These are phyloP conservation scores for Trichomonas vaginalis DNA, from an alignment of 208 protist genomes.

Conservation along the genomic window DNA sequence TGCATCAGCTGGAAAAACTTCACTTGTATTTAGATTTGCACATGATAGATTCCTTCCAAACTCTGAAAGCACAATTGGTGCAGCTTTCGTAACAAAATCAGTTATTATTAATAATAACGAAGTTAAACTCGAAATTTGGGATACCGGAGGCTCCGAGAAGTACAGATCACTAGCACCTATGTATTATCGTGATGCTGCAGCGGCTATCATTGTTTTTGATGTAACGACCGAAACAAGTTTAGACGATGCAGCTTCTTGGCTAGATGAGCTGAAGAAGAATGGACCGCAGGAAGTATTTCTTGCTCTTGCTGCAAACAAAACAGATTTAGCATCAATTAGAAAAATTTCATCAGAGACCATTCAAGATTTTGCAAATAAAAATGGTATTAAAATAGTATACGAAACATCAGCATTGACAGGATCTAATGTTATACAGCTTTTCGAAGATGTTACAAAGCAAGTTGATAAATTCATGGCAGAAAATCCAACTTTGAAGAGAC, in stretches of 20 bases:
- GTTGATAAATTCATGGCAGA: too few relatives aligned
- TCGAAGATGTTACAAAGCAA: neutral
- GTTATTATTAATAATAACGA: neutral
- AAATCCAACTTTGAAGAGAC: too few relatives aligned
- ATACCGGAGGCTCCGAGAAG: neutral
- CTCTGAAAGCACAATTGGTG: neutral
- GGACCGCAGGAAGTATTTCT: neutral
- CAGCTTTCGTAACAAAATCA: neutral
- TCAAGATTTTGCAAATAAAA: neutral
- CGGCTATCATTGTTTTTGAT: neutral
- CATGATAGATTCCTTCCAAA: neutral
- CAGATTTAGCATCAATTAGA: neutral
- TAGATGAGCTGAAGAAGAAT: neutral
- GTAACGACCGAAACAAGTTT: neutral
- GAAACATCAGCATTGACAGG: neutral
- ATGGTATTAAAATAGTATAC: neutral
- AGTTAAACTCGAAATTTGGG: constrained; percentile 4
- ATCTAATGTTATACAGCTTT: neutral
- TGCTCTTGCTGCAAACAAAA: neutral
- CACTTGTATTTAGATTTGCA: neutral
- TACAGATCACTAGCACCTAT: neutral
- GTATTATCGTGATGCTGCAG: neutral
- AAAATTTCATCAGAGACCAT: neutral
- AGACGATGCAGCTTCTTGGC: neutral
- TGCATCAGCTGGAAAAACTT: neutral